Conservation (phyloP, 2,329 filamentous ascomycete species). For the Cercospora sp. region DNA sequence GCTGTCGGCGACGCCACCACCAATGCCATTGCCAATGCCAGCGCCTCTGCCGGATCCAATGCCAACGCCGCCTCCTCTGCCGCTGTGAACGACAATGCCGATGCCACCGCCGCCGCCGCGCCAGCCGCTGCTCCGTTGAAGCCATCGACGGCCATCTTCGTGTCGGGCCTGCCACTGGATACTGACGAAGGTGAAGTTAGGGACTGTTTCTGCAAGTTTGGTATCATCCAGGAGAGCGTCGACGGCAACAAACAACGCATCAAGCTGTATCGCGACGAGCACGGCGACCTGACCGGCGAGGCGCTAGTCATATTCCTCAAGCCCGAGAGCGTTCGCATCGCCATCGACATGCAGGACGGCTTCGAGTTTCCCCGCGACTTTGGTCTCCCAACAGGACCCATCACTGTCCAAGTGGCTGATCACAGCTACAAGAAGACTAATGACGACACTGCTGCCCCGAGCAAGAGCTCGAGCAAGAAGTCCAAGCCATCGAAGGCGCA, state of each 20-base stretch:
- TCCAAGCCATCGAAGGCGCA: conserved; percentile 60
- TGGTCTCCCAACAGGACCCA: conserved; percentile 56
- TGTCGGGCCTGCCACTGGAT: conserved; percentile 81
- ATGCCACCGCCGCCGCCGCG: conserved; percentile 6
- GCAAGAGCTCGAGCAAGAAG: conserved; percentile 36
- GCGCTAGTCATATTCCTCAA: conserved; percentile 91
- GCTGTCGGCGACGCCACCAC: conserved; percentile 7
- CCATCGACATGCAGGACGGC: conserved; percentile 77
- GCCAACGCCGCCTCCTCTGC: conserved; percentile 11
- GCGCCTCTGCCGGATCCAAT: conserved; percentile 19
- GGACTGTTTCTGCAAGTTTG: conserved; percentile 81
- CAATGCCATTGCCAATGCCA: conserved; percentile 14
- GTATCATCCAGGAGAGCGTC: conserved; percentile 91
- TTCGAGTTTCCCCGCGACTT: conserved; percentile 69
- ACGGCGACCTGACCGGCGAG: conserved; percentile 88
- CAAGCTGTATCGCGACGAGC: conserved; percentile 83
- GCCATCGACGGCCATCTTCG: conserved; percentile 78
- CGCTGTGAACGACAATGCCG: conserved; percentile 17
- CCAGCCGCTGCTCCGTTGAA: conserved; percentile 10
- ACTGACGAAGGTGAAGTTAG: conserved; percentile 77
- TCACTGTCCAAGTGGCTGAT: conserved; percentile 74
- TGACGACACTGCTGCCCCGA: conserved; percentile 51
- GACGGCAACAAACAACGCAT: conserved; percentile 84
- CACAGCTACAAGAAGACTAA: conserved; percentile 87
- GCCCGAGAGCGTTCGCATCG: conserved; percentile 85